These are phyloP conservation scores for Adansonia gregorii DNA, from an alignment of 441 rosid genomes.

Conservation along the genomic window DNA sequence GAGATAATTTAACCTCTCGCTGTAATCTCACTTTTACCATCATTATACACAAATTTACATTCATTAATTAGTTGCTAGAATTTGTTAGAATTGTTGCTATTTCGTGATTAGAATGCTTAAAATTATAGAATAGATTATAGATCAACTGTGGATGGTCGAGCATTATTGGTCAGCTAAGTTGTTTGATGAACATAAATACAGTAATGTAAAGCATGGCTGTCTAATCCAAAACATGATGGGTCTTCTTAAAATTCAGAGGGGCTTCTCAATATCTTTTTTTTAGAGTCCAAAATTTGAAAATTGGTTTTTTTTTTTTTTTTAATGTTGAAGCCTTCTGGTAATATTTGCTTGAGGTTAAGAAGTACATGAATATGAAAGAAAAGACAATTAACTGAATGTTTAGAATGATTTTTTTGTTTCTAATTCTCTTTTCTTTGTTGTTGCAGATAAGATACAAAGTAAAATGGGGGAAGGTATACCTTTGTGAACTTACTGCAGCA, in stretches of 20 bases:
- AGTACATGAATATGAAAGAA: not conserved
- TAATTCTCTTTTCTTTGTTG: too few species aligned
- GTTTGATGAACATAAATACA: not conserved
- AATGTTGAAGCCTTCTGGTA: not conserved
- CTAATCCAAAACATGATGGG: not conserved
- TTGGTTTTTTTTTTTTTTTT: not conserved
- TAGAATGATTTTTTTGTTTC: not conserved
- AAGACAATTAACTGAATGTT: not conserved
- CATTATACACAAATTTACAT: slow-evolving; percentile 14
- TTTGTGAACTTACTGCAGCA: too few species aligned
- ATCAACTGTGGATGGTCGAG: not conserved
- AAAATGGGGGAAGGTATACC: too few species aligned
- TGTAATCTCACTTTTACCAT: slow-evolving; percentile 64
- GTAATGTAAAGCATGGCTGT: not conserved
- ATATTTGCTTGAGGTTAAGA: not conserved
- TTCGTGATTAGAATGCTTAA: not conserved
- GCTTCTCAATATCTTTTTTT: not conserved
- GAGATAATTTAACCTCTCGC: slow-evolving; percentile 79
- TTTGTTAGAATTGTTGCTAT: not conserved
- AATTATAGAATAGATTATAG: not conserved
- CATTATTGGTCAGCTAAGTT: not conserved
- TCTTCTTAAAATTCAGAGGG: not conserved
- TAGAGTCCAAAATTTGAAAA: not conserved
- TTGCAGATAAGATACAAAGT: too few species aligned
- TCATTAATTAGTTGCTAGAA: slow-evolving; percentile 32